Evolutionary conservation across 2,329 filamentous ascomycete genomes (phyloP).

Genomic region (Paecilomyces niveus): DNA sequence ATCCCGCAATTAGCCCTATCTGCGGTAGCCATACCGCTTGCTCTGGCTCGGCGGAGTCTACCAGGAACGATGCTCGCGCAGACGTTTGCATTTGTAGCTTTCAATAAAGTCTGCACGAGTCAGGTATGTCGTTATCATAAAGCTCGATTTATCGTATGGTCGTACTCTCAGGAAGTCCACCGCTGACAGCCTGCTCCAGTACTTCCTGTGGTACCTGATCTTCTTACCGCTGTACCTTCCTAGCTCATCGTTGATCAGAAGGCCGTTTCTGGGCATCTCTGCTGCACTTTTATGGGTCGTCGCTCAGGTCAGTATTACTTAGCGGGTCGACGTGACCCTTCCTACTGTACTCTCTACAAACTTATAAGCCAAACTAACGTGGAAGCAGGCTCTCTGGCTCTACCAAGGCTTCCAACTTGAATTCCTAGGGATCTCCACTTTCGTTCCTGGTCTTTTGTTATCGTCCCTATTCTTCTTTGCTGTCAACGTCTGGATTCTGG

Average conservation of each 20-base stretch:
- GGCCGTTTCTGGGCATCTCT: conserved; percentile 53
- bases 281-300: conserved; percentile 67
- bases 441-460: conserved; percentile 75
- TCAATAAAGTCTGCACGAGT: conserved; percentile 98
- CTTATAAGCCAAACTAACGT: not conserved
- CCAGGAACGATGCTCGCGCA: conserved; percentile 83
- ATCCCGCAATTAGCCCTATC: conserved; percentile 79
- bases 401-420: conserved; percentile 70
- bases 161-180: not conserved
- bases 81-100: conserved; percentile 93
- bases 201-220: conserved; percentile 97
- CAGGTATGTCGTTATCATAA: conserved; percentile 54
- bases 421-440: conserved; percentile 74
- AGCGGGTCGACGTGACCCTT: not conserved
- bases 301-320: conserved; percentile 49
- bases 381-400: conserved; percentile 56
- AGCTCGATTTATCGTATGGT: too few species aligned
- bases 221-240: conserved; percentile 89
- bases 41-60: conserved; percentile 72
- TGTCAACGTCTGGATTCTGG: conserved; percentile 81
- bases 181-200: conserved; percentile 47
- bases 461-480: conserved; percentile 73
- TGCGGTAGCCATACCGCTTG: conserved; percentile 65
- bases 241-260: conserved; percentile 61
- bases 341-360: not conserved